These are phyloP conservation scores for Melastoma malabathricum DNA, from an alignment of 345 rosid genomes.

Conservation along the genomic window DNA sequence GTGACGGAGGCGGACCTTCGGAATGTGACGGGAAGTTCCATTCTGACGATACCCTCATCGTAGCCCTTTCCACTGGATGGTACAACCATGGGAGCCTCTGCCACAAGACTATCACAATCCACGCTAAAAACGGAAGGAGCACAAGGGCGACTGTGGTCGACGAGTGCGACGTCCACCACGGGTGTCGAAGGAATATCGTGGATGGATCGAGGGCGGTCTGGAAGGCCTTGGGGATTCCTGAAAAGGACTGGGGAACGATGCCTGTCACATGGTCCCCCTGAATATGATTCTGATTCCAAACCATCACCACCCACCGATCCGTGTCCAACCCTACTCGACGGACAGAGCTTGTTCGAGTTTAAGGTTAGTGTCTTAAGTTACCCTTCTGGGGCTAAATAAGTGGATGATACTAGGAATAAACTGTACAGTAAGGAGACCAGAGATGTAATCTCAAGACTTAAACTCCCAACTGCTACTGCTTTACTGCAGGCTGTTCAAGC, in stretches of 20 bases:
- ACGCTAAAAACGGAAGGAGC: conserved; percentile 2
- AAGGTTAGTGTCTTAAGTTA: no score
- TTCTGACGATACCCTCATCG: background rate
- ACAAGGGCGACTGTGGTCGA: conserved; percentile 4
- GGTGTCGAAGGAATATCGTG: conserved; percentile 2
- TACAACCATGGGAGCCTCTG: background rate
- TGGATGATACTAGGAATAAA: no score
- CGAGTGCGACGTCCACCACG: background rate
- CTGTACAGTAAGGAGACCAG: no score
- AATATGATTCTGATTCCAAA: no score
- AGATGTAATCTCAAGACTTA: no score
- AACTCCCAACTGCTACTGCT: no score
- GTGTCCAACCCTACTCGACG: no score
- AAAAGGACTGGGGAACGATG: background rate
- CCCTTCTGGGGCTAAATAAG: no score
- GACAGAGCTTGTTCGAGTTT: no score
- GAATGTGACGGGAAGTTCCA: conserved; percentile 1
- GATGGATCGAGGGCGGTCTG: conserved; percentile 1
- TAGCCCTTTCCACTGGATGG: background rate
- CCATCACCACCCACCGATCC: no score
- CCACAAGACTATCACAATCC: background rate
- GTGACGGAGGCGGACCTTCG: background rate
- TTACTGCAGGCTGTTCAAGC: no score
- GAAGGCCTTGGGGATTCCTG: conserved; percentile 1
- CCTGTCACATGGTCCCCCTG: background rate